A percentile compares a stretch with the other conserved stretches of the same genome.
Evolutionary conservation across 108 stramenopile genomes (phyloP).

Genomic region (Cyclotella baltica): DNA sequence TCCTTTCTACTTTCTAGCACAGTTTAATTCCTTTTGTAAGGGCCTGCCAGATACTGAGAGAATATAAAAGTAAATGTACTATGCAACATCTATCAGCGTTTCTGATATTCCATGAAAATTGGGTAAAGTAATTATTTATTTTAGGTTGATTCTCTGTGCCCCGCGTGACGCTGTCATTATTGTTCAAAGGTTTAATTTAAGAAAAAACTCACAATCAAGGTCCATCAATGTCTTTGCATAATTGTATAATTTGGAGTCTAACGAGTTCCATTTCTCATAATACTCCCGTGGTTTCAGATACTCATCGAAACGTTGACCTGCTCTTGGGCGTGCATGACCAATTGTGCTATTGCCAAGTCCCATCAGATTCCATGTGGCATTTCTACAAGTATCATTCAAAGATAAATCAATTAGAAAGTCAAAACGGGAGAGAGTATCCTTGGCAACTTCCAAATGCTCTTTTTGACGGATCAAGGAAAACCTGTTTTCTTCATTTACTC

Average conservation of each 20-base stretch:
- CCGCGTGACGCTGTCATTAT: too few species aligned
- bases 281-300: neutral
- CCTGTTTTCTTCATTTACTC: neutral
- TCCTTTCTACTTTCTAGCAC: too few species aligned
- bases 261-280: constrained; percentile 12
- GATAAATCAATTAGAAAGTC: constrained; percentile 26
- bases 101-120: too few species aligned
- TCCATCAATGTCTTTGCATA: constrained; percentile 17
- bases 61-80: too few species aligned
- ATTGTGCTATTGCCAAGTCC: constrained; percentile 9
- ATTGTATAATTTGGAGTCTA: constrained; percentile 25
- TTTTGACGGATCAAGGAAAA: neutral
- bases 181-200: too few species aligned
- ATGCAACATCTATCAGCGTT: too few species aligned
- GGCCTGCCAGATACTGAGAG: too few species aligned
- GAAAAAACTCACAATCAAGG: constrained; percentile 24
- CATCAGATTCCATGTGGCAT: constrained; percentile 12
- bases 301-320: neutral
- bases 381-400: neutral
- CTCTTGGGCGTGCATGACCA: neutral
- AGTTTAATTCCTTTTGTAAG: too few species aligned
- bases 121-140: too few species aligned
- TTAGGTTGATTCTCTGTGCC: too few species aligned
- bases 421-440: constrained; percentile 22
- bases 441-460: constrained; percentile 17